Percentiles rank a stretch among this genome's conserved stretches.
Conservation (phyloP, 2,329 filamentous ascomycete genomes). For the Microsporum ferrugineum region DNA sequence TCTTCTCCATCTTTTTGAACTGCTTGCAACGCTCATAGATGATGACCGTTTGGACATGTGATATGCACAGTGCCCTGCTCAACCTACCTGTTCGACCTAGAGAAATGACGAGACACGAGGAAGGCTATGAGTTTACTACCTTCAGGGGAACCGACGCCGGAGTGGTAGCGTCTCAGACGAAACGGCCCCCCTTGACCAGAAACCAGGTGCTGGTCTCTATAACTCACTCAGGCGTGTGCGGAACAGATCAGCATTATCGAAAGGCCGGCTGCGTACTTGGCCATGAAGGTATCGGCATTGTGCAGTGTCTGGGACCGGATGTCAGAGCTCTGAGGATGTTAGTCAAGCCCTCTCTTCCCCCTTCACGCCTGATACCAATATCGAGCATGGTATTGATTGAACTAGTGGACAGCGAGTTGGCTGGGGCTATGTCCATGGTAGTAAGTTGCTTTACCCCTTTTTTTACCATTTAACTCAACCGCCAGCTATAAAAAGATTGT, state of each 20-base stretch:
- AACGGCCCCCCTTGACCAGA: neutral
- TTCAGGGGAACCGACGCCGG: conserved; percentile 9
- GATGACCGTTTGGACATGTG: neutral
- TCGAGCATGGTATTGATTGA: neutral
- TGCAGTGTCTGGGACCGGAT: conserved; percentile 23
- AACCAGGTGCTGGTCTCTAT: conserved; percentile 48
- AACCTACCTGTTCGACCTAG: neutral
- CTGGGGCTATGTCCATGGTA: conserved; percentile 31
- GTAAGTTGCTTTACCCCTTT: neutral
- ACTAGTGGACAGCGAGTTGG: conserved; percentile 30
- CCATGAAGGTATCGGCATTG: conserved; percentile 30
- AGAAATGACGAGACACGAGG: neutral
- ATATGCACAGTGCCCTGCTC: neutral
- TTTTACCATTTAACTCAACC: no score
- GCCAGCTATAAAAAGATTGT: neutral
- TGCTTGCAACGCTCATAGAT: neutral
- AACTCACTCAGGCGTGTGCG: conserved; percentile 57
- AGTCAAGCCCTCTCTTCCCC: neutral
- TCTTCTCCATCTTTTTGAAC: neutral
- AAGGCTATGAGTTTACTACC: conserved; percentile 6
- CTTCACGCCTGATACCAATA: neutral
- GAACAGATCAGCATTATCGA: conserved; percentile 38
- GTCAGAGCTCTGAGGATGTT: conserved; percentile 25
- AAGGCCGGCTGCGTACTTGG: conserved; percentile 22
- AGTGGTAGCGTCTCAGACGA: conserved; percentile 1